Base-by-base conservation (phyloP, 1,139 yeast species). In the Ogataea hybrid region DNA sequence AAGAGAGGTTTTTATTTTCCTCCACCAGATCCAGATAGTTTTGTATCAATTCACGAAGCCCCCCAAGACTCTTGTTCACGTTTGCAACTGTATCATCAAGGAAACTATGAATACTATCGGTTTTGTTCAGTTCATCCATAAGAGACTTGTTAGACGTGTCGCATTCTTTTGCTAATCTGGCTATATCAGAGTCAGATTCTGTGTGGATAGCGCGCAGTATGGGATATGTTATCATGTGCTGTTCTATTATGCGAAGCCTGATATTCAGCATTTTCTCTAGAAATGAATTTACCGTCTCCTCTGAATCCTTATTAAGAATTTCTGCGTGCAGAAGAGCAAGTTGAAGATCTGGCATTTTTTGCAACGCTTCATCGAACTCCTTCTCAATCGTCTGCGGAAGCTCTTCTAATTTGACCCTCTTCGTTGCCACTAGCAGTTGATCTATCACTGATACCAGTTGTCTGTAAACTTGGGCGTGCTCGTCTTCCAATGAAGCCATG, bases 181-280 rank as follows among this genome's bases (percentile, higher is more conserved):
- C 23, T 8, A 51, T 9, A 11, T 43, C 37, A 9, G 37, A 28
- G 25, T 52, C 51, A 10, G 46, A 45, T 6, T 47, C 48, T 1
- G 49, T 48, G 33, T 55, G 57, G 4, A 55, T 43, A 7, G 51
- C 35, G 12, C 49, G 33, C 23, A 54, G 41, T 6, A 46, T 46
- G 1, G 57, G 57, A 25, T 51, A 41, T 11, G 58, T 53, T 16
- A 50, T 43, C 35, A 45, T 39, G 28, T 51, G 52, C 30, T 53
- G 55, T 33, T 54, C 51, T 2, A 52, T 42, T 6, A 53, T 45
- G 9, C 39, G 27, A 5, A 41, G 21, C 10, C 57, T 35, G 11
- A 52, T 37, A 14, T 46, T 46, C 17, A 51, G 20, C 42, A 53
- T 40, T 18, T 52, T 47, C 28, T 36, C 32, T 2, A 54, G 28